phyloP scores from a whole-genome alignment of 2,329 filamentous ascomycete species.

The Microsporum ferrugineum region DNA sequence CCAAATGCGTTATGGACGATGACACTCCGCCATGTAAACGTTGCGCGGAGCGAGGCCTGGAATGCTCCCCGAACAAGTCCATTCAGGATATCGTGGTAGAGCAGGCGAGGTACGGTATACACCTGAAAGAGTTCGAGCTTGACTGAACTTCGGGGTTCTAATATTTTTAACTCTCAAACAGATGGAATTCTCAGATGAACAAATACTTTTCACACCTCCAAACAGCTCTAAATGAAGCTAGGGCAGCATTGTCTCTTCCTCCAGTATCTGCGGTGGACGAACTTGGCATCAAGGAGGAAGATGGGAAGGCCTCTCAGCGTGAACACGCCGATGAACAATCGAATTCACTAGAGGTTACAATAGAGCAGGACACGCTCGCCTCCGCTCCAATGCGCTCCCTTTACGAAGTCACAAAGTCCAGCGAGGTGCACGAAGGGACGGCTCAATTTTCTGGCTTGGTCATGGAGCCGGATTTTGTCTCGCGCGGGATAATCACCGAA shows the following conservation, averaged over 20 bases:
- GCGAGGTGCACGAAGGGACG: conserved; percentile 26
- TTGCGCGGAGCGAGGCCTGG: conserved; percentile 9
- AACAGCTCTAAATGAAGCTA: conserved; percentile 9
- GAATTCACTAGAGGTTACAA: conserved; percentile 4
- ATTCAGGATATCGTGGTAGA: conserved; percentile 12
- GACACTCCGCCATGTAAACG: conserved; percentile 11
- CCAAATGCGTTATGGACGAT: conserved; percentile 13
- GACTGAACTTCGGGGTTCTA: not conserved
- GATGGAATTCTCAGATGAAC: conserved; percentile 11
- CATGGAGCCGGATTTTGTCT: conserved; percentile 39
- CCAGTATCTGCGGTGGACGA: conserved; percentile 4
- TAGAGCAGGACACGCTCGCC: conserved; percentile 21
- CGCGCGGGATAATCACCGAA: conserved; percentile 29
- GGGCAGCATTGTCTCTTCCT: conserved; percentile 9
- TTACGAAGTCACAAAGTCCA: conserved; percentile 39
- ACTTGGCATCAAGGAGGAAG: conserved; percentile 1
- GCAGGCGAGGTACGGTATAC: conserved; percentile 8
- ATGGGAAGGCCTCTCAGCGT: not conserved
- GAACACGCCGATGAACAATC: conserved; percentile 6
- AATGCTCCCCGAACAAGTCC: conserved; percentile 11
- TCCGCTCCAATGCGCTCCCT: conserved; percentile 39
- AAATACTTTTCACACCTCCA: conserved; percentile 8
- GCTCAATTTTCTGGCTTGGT: conserved; percentile 26
- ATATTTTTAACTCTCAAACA: not conserved
- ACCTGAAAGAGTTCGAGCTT: not conserved